Evolutionary conservation across 2,329 filamentous ascomycete species (phyloP).

Genomic region (Diplodia mutila): DNA sequence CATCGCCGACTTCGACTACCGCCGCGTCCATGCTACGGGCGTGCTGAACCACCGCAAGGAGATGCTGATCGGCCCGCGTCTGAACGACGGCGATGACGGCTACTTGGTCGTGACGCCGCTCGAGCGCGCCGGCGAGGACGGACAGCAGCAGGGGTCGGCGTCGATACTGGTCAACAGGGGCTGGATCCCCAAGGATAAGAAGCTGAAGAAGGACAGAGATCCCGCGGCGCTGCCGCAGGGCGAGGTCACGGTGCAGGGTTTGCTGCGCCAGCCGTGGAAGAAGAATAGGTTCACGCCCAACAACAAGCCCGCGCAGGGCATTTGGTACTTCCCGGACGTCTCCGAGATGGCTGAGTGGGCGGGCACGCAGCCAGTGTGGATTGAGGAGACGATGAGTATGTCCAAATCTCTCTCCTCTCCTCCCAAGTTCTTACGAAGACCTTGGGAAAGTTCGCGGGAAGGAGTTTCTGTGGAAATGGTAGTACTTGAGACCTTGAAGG

Average conservation of each 20-base stretch:
- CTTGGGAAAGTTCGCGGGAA: constrained; percentile 33
- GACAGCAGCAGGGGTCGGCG: constrained; percentile 31
- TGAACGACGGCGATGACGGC: constrained; percentile 86
- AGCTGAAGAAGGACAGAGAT: constrained; percentile 62
- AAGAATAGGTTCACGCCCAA: constrained; percentile 97
- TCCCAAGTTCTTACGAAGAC: not conserved
- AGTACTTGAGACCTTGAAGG: constrained; percentile 3
- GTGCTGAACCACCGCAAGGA: constrained; percentile 83
- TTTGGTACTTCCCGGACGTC: constrained; percentile 96
- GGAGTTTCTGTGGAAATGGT: constrained; percentile 19
- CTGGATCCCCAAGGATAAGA: constrained; percentile 83
- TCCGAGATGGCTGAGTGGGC: constrained; percentile 83
- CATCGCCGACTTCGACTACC: constrained; percentile 87
- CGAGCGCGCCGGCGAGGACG: constrained; percentile 64
- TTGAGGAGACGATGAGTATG: constrained; percentile 92
- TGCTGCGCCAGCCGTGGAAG: constrained; percentile 89
- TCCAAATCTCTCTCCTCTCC: constrained; percentile 7
- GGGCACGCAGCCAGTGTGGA: constrained; percentile 87
- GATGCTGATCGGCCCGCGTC: constrained; percentile 91
- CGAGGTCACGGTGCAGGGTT: constrained; percentile 77
- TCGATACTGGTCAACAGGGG: constrained; percentile 83
- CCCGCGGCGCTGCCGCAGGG: constrained; percentile 68
- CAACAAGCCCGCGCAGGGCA: constrained; percentile 78
- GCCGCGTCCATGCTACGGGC: constrained; percentile 77
- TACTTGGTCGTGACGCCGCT: constrained; percentile 91